Percentiles rank a stretch among this genome's conserved stretches.
Evolutionary conservation across 441 rosid genomes (phyloP).

Genomic region (Croton setiger): DNA sequence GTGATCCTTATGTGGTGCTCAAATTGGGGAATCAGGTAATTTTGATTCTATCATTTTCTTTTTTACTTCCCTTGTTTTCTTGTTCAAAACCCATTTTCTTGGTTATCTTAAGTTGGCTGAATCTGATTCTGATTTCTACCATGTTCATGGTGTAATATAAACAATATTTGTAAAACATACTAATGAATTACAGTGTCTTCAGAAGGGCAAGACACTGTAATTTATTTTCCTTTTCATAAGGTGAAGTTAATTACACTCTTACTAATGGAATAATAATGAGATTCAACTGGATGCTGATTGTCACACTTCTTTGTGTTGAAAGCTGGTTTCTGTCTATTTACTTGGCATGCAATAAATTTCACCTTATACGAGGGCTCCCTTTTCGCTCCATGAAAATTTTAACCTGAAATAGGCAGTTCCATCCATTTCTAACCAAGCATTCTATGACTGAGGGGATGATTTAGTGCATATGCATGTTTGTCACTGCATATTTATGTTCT

Average conservation of each 20-base stretch:
- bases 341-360: not conserved
- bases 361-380: not conserved
- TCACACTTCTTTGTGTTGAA: no score
- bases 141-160: not conserved
- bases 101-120: not conserved
- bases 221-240: not conserved
- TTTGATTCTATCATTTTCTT: conserved; percentile 9
- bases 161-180: not conserved
- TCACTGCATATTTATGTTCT: not conserved
- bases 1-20: conserved; percentile 94
- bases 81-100: not conserved
- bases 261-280: not conserved
- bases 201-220: not conserved
- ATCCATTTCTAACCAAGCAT: not conserved
- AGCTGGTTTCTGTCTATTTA: not conserved
- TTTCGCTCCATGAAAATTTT: not conserved
- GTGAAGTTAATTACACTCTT: not conserved
- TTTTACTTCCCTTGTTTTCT: not conserved
- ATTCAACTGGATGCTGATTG: no score
- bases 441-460: not conserved
- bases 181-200: no score
- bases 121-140: not conserved
- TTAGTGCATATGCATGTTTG: not conserved
- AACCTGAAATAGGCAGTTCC: not conserved
- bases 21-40: conserved; percentile 80